Evolutionary conservation across 371 early-diverging fungal genomes (phyloP).

Genomic region (Syncephalastrum contaminatum): DNA sequence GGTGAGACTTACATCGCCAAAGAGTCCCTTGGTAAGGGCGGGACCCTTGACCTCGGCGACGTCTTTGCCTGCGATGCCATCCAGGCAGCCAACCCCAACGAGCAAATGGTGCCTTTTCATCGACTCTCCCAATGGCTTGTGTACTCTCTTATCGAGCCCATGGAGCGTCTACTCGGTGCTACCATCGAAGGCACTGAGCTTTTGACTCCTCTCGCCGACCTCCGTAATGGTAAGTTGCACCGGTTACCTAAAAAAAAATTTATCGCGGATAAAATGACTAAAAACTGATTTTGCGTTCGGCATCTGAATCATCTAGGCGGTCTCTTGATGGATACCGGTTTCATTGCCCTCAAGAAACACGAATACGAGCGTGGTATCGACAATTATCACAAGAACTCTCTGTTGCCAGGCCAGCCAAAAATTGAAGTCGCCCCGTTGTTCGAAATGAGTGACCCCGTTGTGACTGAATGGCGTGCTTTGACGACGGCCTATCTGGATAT

Average conservation of each 20-base stretch:
- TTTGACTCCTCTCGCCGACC: constrained; percentile 89
- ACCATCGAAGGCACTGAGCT: constrained; percentile 65
- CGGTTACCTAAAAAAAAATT: background rate
- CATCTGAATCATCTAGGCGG: constrained; percentile 26
- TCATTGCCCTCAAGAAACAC: constrained; percentile 32
- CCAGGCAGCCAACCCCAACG: constrained; percentile 12
- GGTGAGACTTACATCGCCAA: constrained; percentile 52
- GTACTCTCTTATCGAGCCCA: constrained; percentile 89
- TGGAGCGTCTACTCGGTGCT: constrained; percentile 62
- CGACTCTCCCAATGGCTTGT: constrained; percentile 93
- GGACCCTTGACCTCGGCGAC: constrained; percentile 69
- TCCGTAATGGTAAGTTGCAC: constrained; percentile 74
- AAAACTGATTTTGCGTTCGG: constrained; percentile 1
- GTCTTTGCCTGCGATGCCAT: constrained; percentile 76
- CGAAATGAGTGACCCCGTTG: constrained; percentile 76
- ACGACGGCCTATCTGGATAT: constrained; percentile 83
- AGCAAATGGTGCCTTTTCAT: constrained; percentile 77
- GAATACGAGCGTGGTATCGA: constrained; percentile 43
- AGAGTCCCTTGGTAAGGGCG: constrained; percentile 61
- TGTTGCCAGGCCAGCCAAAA: constrained; percentile 42
- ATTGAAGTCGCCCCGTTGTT: constrained; percentile 66
- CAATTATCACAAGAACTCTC: constrained; percentile 42
- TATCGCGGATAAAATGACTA: background rate
- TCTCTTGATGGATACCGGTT: constrained; percentile 42
- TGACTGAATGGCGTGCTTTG: constrained; percentile 92